Conservation (phyloP, 2,329 filamentous ascomycete genomes). For the Aciculosporium take region DNA sequence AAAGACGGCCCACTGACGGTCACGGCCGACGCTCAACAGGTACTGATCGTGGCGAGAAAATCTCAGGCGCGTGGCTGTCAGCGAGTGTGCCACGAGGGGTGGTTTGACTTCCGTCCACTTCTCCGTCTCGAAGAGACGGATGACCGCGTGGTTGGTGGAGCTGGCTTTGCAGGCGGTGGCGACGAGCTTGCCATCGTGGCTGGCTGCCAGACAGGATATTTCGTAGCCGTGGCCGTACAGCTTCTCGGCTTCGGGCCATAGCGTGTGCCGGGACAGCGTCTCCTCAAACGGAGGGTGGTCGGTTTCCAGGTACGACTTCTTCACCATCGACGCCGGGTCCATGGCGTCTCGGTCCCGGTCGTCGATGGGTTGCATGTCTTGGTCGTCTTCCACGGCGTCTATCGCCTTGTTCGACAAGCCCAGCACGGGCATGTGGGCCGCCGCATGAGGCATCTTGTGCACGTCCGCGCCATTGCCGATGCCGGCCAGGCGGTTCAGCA, state of each 20-base stretch:
- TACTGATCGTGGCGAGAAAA: conserved; percentile 64
- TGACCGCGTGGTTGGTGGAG: conserved; percentile 85
- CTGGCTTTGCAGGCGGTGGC: conserved; percentile 90
- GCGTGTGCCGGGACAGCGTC: conserved; percentile 71
- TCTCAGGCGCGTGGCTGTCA: conserved; percentile 70
- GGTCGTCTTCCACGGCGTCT: conserved; percentile 38
- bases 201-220: conserved; percentile 73
- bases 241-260: conserved; percentile 95
- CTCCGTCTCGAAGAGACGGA: conserved; percentile 76
- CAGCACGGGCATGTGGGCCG: conserved; percentile 87
- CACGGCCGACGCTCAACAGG: conserved; percentile 78
- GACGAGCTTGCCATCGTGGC: conserved; percentile 58
- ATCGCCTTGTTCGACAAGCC: conserved; percentile 94
- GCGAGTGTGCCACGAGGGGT: conserved; percentile 66
- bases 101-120: conserved; percentile 81
- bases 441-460: conserved; percentile 60
- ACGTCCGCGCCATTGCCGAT: conserved; percentile 30
- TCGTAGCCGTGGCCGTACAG: conserved; percentile 97
- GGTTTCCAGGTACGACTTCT: conserved; percentile 48
- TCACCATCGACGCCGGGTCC: conserved; percentile 40
- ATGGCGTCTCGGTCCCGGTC: conserved; percentile 38
- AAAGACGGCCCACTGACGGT: conserved; percentile 84
- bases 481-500: conserved; percentile 55
- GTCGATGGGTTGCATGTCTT: conserved; percentile 28
- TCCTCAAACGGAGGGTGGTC: conserved; percentile 77